Percentiles rank a stretch among this genome's conserved stretches.
Evolutionary conservation across 177 flowering plant genomes (phyloP).

Genomic region (Vitis hybrid): DNA sequence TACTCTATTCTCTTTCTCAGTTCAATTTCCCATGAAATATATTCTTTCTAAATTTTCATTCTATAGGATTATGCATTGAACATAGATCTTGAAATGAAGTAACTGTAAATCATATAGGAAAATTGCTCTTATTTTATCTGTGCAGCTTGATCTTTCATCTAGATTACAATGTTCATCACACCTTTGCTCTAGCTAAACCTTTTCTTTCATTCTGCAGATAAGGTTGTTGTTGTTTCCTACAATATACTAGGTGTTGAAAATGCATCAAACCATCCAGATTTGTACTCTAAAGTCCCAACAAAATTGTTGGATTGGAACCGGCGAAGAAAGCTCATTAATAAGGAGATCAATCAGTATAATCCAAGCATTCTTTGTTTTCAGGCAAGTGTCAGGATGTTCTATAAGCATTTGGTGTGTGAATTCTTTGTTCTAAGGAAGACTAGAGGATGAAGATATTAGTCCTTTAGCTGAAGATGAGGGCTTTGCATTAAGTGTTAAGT

Average conservation of each 20-base stretch:
- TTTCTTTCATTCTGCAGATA: constrained; percentile 47
- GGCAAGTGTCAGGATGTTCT: constrained; percentile 38
- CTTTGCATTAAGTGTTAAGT: not conserved
- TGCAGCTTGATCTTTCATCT: not conserved
- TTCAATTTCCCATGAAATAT: no score
- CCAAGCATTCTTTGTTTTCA: constrained; percentile 82
- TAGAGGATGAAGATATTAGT: not conserved
- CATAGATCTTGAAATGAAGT: no score
- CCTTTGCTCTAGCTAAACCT: constrained; percentile 4
- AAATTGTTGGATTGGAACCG: constrained; percentile 58
- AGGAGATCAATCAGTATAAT: constrained; percentile 59
- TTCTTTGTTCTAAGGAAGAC: not conserved
- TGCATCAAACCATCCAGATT: constrained; percentile 64
- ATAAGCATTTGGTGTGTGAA: not conserved
- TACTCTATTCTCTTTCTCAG: no score
- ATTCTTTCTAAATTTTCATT: no score
- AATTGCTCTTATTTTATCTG: not conserved
- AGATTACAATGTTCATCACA: not conserved
- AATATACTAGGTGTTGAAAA: constrained; percentile 86
- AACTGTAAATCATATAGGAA: not conserved
- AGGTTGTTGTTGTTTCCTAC: constrained; percentile 71
- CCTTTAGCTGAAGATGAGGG: not conserved
- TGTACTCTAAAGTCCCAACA: constrained; percentile 48
- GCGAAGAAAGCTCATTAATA: constrained; percentile 50
- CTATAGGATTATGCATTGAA: not conserved